Evolutionary conservation across 306 rosid species (phyloP).

Genomic region (Inga oerstediana): DNA sequence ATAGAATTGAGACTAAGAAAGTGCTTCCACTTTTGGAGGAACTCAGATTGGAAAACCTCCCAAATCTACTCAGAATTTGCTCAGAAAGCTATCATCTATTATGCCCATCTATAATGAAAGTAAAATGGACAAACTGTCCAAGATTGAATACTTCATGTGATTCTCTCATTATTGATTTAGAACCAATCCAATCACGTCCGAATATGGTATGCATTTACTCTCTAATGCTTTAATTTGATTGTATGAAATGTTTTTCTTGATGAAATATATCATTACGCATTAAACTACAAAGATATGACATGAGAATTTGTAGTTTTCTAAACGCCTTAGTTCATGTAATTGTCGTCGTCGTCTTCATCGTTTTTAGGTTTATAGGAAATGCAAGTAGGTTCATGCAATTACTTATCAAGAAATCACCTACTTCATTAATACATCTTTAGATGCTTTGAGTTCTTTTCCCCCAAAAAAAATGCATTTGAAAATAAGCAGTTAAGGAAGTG

Average conservation of each 20-base stretch:
- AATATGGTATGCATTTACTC: not conserved
- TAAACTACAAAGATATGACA: no score
- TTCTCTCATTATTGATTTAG: not conserved
- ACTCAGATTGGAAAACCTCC: not conserved
- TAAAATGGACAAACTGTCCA: not conserved
- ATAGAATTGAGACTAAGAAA: not conserved
- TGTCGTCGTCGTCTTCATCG: no score
- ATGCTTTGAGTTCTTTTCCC: not conserved
- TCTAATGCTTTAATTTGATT: not conserved
- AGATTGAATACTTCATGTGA: not conserved
- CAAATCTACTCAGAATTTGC: not conserved
- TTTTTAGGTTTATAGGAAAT: not conserved
- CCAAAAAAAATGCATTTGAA: not conserved
- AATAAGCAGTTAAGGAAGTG: not conserved
- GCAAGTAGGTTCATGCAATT: not conserved
- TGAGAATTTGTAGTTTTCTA: not conserved
- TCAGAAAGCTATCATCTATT: not conserved
- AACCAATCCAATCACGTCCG: not conserved
- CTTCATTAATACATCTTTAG: not conserved
- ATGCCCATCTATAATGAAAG: not conserved
- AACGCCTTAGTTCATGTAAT: not conserved
- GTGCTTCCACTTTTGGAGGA: not conserved
- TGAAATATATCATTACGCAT: no score
- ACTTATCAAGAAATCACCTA: not conserved
- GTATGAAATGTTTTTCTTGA: not conserved